These are phyloP conservation scores for Cynara cardunculus DNA, from an alignment of 129 eudicot species.

Conservation along the genomic window DNA sequence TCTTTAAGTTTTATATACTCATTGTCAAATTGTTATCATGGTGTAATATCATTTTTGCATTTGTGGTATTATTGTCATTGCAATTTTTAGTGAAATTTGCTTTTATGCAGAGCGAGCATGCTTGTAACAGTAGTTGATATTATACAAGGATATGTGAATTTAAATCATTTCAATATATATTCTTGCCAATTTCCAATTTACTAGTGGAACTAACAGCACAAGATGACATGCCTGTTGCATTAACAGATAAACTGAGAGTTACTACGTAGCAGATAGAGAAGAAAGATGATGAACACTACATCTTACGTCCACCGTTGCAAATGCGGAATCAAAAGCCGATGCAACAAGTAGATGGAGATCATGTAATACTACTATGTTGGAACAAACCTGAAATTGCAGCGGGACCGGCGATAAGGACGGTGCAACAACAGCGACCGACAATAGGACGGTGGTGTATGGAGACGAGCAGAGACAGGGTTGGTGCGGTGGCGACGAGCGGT, in stretches of 20 bases:
- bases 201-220: constrained; percentile 47
- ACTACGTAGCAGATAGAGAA: constrained; percentile 45
- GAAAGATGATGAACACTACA: constrained; percentile 54
- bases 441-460: too few relatives aligned
- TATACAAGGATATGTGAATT: constrained; percentile 67
- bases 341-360: too few relatives aligned
- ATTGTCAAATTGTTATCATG: background rate
- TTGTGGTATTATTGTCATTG: background rate
- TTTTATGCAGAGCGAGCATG: constrained; percentile 70
- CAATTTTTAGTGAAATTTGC: background rate
- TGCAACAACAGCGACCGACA: too few relatives aligned
- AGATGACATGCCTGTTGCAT: constrained; percentile 39
- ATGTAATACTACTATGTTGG: too few relatives aligned
- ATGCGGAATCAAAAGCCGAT: constrained; percentile 77
- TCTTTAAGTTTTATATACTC: background rate
- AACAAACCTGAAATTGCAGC: too few relatives aligned
- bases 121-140: constrained; percentile 62
- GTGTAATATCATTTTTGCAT: background rate
- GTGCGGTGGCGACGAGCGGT: too few relatives aligned
- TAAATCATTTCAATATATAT: constrained; percentile 75
- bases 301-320: constrained; percentile 64
- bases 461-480: too few relatives aligned
- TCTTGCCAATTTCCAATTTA: constrained; percentile 55
- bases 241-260: constrained; percentile 48
- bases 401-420: too few relatives aligned